Evolutionary conservation across 768 basidiomycete species (phyloP), one percentile per base, ranked within the genome.

Genomic region (Termitomyces sp.): DNA sequence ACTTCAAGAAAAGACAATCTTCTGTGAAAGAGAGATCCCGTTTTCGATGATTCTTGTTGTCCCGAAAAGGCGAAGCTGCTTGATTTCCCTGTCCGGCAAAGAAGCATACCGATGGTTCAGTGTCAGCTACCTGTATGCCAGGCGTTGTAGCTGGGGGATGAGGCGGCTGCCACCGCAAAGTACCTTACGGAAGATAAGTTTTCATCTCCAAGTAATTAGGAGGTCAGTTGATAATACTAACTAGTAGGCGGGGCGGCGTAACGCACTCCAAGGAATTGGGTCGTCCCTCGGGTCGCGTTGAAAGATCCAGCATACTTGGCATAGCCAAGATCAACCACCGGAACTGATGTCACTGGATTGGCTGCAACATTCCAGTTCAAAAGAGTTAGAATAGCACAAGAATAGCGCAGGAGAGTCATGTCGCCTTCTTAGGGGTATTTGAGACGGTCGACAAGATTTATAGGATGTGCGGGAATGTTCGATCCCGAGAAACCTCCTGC

Each of bases 181-280:
- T 55, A 23, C 70, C 76, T 74, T 46, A n/a, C 1, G 27, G 5
- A 42, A 43, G 25, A 14, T 48, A 40, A 35, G 25, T 16, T 12
- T 41, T 21, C 17, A 16, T 31, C 27, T 52, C 35, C n/a, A n/a
- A n/a, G n/a, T 8, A 23, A 29, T n/a, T 5, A 21, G 9, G 17
- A 40, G 8, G 25, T 37, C n/a, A n/a, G n/a, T n/a, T 25, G 19
- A 4, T 11, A 0, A 11, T n/a, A 35, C 47, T 31, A 17, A 77
- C 80, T 80, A 21, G 72, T 59, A 9, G 82, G 81, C n/a, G 79
- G 69, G 19, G 78, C 78, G 3, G 82, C 81, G 65, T 77, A 83
- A 10, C 81, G 73, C 44, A 82, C 71, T 1, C 76, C 75, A 11
- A 79, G 66, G 61, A 77, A 81, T 31, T 71, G 65, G 1, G 73